Evolutionary conservation across 768 basidiomycete genomes (phyloP).

Genomic region (Russula compacta): DNA sequence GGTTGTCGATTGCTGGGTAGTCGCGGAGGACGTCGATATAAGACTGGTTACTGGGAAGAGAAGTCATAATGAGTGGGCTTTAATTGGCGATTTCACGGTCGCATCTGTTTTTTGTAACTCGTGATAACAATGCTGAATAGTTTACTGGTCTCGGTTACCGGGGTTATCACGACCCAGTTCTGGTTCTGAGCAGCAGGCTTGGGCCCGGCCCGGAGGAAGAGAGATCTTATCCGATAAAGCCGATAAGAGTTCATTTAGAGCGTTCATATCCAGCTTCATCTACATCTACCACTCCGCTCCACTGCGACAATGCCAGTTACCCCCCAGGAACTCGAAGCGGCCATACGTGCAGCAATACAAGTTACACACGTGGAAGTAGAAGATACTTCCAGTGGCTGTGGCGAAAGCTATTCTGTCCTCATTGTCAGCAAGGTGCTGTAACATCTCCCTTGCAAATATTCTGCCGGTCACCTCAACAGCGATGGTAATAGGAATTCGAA

Average conservation of each 20-base stretch:
- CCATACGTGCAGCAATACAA: conserved; percentile 54
- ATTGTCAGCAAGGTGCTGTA: conserved; percentile 64
- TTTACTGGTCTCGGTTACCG: no score
- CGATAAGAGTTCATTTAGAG: no score
- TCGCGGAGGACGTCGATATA: conserved; percentile 11
- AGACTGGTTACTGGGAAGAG: not conserved
- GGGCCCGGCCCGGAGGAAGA: not conserved
- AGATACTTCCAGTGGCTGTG: conserved; percentile 75
- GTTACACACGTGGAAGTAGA: conserved; percentile 63
- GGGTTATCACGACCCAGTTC: no score
- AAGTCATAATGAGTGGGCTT: not conserved
- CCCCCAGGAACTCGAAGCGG: conserved; percentile 44
- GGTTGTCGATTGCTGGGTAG: conserved; percentile 67
- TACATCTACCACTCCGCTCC: not conserved
- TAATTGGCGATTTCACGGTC: no score
- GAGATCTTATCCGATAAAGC: conserved; percentile 17
- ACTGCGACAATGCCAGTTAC: conserved; percentile 49
- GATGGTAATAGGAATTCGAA: conserved; percentile 49
- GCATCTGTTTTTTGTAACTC: no score
- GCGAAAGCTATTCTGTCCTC: conserved; percentile 64
- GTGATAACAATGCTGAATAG: no score
- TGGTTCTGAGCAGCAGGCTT: no score
- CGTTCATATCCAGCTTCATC: not conserved
- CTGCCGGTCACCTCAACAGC: not conserved
- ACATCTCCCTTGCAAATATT: not conserved